These are phyloP conservation scores for Parascedosporium putredinis DNA, from an alignment of 2,329 filamentous ascomycete species.

Conservation along the genomic window DNA sequence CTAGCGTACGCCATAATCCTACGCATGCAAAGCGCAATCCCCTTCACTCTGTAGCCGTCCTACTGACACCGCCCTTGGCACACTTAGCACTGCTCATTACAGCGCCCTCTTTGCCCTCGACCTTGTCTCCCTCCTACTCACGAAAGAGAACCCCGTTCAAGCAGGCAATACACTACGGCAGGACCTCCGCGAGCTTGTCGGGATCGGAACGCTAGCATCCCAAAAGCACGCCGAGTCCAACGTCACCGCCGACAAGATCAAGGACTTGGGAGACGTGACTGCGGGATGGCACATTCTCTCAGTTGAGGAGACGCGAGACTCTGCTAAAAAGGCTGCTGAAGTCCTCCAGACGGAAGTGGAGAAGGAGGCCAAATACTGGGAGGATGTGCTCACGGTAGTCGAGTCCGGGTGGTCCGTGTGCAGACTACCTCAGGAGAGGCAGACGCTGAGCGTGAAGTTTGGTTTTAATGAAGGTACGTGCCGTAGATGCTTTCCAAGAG, in stretches of 20 bases:
- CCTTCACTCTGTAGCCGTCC: not conserved
- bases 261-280: constrained; percentile 46
- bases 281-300: constrained; percentile 71
- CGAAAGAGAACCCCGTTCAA: constrained; percentile 66
- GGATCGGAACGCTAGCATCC: constrained; percentile 63
- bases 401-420: constrained; percentile 81
- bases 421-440: constrained; percentile 59
- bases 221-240: constrained; percentile 54
- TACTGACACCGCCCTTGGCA: not conserved
- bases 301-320: constrained; percentile 63
- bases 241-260: constrained; percentile 40
- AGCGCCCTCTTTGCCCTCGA: constrained; percentile 64
- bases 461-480: constrained; percentile 66
- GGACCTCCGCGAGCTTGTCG: constrained; percentile 57
- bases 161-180: constrained; percentile 62
- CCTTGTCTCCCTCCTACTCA: constrained; percentile 71
- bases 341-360: constrained; percentile 68
- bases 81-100: constrained; percentile 37
- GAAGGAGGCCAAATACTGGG: constrained; percentile 80
- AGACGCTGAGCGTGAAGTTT: constrained; percentile 75
- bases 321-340: constrained; percentile 59
- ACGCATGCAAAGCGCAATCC: not conserved
- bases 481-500: not conserved
- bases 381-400: constrained; percentile 70
- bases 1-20: constrained; percentile 42